Percentiles rank a stretch among this genome's conserved stretches.
phyloP scores from a whole-genome alignment of 306 rosid genomes.

The Trifolium repens region DNA sequence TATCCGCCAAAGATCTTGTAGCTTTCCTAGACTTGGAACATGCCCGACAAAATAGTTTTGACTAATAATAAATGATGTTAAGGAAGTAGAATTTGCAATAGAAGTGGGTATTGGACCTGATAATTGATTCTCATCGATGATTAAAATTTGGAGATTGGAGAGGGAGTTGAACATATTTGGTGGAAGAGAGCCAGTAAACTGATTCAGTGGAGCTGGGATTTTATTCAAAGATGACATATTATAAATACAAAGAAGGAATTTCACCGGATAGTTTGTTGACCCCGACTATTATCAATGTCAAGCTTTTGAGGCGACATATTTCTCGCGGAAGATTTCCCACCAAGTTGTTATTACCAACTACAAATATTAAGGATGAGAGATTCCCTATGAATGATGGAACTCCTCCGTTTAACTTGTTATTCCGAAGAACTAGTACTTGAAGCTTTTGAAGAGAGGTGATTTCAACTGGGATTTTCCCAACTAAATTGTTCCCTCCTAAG shows the following conservation, averaged over 20 bases:
- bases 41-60: background rate
- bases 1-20: background rate
- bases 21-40: background rate
- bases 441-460: background rate
- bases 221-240: too few species aligned
- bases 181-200: background rate
- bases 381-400: too few species aligned
- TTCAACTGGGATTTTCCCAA: background rate
- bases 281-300: too few species aligned
- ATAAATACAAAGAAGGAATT: too few species aligned
- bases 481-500: background rate
- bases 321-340: too few species aligned
- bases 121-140: background rate
- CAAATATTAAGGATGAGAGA: too few species aligned
- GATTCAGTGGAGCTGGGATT: too few species aligned
- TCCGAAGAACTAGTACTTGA: background rate
- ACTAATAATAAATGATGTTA: too few species aligned
- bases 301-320: too few species aligned
- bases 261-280: too few species aligned
- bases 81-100: background rate
- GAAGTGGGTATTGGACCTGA: background rate
- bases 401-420: background rate
- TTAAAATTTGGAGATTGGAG: background rate
- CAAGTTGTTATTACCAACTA: too few species aligned
- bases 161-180: background rate